Conservation (phyloP, 208 protist species). For the Leishmania lainsoni region DNA sequence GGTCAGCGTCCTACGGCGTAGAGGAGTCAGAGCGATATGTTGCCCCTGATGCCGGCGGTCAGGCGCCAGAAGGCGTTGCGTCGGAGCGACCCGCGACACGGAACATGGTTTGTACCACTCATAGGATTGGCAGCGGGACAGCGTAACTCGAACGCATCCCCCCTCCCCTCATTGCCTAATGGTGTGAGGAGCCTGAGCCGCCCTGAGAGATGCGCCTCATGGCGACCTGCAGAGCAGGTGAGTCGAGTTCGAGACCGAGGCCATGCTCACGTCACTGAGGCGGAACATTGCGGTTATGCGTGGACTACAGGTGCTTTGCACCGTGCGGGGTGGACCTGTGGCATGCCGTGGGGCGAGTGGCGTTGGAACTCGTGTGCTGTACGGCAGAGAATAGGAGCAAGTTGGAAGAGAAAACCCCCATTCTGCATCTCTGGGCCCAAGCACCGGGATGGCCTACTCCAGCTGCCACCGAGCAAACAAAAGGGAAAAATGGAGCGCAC, state of each 20-base stretch:
- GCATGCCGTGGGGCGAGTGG: neutral
- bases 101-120: neutral
- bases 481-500: neutral
- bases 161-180: neutral
- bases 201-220: neutral
- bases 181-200: neutral
- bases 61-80: neutral
- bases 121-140: neutral
- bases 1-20: neutral
- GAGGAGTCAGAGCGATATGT: neutral
- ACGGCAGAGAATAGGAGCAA: neutral
- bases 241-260: neutral
- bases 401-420: neutral
- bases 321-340: neutral
- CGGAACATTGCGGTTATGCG: neutral
- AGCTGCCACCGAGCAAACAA: neutral
- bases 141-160: neutral
- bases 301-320: neutral
- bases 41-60: neutral
- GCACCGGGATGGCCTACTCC: neutral
- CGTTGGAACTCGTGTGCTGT: neutral
- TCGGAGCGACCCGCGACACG: no score
- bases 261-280: neutral
- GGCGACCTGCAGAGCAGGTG: neutral
- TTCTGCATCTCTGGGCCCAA: neutral